Base-by-base conservation (phyloP, 495 filamentous ascomycete species). In the Lophiotrema nucula region DNA sequence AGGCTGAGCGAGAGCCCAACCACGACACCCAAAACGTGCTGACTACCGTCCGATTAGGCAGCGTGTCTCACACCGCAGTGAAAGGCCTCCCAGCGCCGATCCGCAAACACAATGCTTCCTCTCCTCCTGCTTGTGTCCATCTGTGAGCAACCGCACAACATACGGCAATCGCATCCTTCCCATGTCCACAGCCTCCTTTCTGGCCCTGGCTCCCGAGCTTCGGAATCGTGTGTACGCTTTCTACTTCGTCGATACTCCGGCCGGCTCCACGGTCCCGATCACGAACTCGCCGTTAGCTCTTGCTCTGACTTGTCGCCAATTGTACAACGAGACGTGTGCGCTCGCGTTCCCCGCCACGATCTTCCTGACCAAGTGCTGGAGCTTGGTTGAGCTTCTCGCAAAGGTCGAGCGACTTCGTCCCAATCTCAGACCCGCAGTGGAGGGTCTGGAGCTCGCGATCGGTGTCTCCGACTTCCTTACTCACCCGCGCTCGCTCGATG, bases 241-340 rank as follows among this genome's bases (percentile, higher is more conserved):
- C 42, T 58, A 48, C 25, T 54, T 58, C 47, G 10, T 42, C 41
- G 41, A 26, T 21, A 42, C 46, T 26, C 18, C 58, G n/a, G 23
- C 51, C 33, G 31, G 26, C 24, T 18, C 37, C 2, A 25, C 49
- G 1, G 39, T 39, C 33, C 53, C 45, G 27, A 47, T 58, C 24
- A 35, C 26, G 2, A 47, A 31, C 25, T 64, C 60, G n/a, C 47
- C 48, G 10, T 31, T 53, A 6, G 42, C 54, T 16, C 44, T 58
- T n/a, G 16, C 53, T 19, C 47, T 58, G 12, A 43, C 60, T 13
- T 58, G 60, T 37, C 41, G 42, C 22, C 60, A 58, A 26, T 19
- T 54, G 8, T 48, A 49, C 43, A 23, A 48, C 13, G 60, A 58
- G 37, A 58, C 54, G 0, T 18, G 48, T 26, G 12, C 28, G 4